Evolutionary conservation across 805 yeast species (phyloP), one percentile per base, ranked within the genome.

Genomic region (Candida maris): DNA sequence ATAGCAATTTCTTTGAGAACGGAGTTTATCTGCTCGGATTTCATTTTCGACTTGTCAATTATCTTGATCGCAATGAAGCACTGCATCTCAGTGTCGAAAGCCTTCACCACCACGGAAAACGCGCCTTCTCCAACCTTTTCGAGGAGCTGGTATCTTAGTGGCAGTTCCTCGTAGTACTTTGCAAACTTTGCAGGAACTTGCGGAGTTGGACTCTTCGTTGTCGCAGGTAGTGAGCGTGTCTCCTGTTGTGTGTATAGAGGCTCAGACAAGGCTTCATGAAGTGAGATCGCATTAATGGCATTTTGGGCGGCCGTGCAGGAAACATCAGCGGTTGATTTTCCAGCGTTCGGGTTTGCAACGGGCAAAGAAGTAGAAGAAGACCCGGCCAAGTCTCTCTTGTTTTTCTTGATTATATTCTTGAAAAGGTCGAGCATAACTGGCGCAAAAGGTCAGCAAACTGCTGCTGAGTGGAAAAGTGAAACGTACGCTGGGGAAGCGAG

Each of bases 71-170:
- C 96, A 12, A 85, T 80, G 6, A 49, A 40, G 24, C 62, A 59
- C 32, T 71, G 57, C 5, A 67, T 55, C 8, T 47, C 46, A 3
- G 61, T 45, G 48, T 81, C 80, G 12, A 65, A 54, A 0, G 94
- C 95, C 54, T 74, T 79, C 64, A 79, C 85, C 4, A 91, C 97
- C 9, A 75, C 71, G 3, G 95, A 85, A 56, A 91, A 89, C 0
- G 97, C 97, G 6, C 97, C 97, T 54, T 83, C 89, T 1, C 93
- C 91, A 13, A 83, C 63, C 40, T 59, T 56, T 16, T 52, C 57
- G 7, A 46, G 30, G 9, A 63, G 21, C 5, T 40, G 27, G 42
- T 61, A 63, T 14, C 64, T 38, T 3, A 37, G 17, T 4, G 57
- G 48, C 12, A 61, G 37, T 23, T 61, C 66, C 1, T 34, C 14